phyloP scores from a whole-genome alignment of 305 asterid species.

The Fraxinus xanthoxyloides region DNA sequence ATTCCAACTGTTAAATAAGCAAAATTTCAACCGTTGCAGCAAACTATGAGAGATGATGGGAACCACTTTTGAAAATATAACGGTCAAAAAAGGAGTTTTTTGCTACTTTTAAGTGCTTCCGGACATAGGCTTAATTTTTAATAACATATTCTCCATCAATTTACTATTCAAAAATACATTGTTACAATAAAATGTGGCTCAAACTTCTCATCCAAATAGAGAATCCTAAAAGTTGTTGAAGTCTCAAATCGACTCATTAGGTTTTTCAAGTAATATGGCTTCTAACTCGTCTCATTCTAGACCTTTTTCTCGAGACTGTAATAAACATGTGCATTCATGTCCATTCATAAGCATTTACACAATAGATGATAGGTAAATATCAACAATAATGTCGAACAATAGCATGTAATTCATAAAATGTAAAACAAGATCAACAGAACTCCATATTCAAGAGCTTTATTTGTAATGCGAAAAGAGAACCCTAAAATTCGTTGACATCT shows the following conservation, averaged over 20 bases:
- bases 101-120: too few relatives aligned
- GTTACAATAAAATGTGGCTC: too few relatives aligned
- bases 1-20: too few relatives aligned
- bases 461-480: not conserved
- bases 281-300: not conserved
- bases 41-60: too few relatives aligned
- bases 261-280: not conserved
- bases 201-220: not conserved
- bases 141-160: too few relatives aligned
- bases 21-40: too few relatives aligned
- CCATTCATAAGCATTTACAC: not conserved
- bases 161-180: too few relatives aligned
- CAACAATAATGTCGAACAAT: not conserved
- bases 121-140: too few relatives aligned
- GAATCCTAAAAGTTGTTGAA: not conserved
- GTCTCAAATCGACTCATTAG: not conserved
- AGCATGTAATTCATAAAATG: not conserved
- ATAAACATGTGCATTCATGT: not conserved
- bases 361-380: not conserved
- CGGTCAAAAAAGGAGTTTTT: too few relatives aligned
- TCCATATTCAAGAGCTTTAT: not conserved
- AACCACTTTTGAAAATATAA: too few relatives aligned
- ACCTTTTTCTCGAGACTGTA: not conserved
- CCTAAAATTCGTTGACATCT: not conserved
- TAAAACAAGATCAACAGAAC: not conserved